These are phyloP conservation scores for Boletus rubroflammeus DNA, from an alignment of 768 basidiomycete genomes.

Conservation along the genomic window DNA sequence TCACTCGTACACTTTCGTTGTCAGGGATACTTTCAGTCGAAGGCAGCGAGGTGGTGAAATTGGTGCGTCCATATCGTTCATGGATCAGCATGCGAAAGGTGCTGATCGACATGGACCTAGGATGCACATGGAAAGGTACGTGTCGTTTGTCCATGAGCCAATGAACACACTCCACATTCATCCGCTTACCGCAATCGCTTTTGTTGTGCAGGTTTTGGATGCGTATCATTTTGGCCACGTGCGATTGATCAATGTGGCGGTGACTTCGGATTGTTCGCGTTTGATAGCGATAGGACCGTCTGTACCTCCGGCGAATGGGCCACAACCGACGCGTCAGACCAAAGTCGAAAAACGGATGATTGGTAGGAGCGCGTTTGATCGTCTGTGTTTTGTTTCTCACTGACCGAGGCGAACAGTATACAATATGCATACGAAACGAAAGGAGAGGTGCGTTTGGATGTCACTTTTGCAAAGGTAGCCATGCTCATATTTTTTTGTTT, in stretches of 20 bases:
- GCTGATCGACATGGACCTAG: constrained; percentile 23
- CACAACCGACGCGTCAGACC: constrained; percentile 44
- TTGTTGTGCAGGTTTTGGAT: constrained; percentile 33
- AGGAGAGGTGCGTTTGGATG: constrained; percentile 39
- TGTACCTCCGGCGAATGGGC: constrained; percentile 36
- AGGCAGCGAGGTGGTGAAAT: constrained; percentile 41
- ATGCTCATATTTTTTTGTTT: not conserved
- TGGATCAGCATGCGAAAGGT: not conserved
- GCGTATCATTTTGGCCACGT: constrained; percentile 41
- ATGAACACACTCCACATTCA: not conserved
- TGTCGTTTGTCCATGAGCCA: not conserved
- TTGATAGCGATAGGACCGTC: constrained; percentile 47
- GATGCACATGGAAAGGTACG: constrained; percentile 40
- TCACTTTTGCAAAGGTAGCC: not conserved
- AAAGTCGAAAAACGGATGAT: constrained; percentile 51
- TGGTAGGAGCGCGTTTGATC: constrained; percentile 29
- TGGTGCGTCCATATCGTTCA: constrained; percentile 30
- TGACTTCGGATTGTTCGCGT: constrained; percentile 43
- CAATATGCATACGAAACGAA: constrained; percentile 42
- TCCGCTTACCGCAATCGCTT: not conserved
- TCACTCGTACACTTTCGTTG: not conserved
- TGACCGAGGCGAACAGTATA: constrained; percentile 35
- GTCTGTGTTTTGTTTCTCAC: not conserved
- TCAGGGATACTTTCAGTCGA: constrained; percentile 52
- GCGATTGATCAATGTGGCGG: constrained; percentile 46